Conservation (phyloP, 1,139 yeast species). For the Kodamaea suecica region DNA sequence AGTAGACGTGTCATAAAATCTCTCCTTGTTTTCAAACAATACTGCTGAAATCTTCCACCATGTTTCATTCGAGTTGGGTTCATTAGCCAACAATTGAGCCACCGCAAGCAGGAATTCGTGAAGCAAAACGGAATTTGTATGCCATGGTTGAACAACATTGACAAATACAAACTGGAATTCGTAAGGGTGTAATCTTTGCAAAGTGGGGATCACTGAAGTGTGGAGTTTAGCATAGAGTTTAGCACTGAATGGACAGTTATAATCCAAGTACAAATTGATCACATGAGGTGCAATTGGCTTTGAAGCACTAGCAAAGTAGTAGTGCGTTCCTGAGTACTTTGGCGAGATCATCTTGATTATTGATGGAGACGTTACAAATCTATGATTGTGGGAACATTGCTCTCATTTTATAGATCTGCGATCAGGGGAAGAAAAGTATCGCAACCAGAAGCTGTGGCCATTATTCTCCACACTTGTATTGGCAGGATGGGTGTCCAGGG, state of each 20-base stretch:
- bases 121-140: conserved; percentile 62
- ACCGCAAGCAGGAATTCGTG: conserved; percentile 75
- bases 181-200: conserved; percentile 46
- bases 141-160: conserved; percentile 86
- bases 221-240: conserved; percentile 59
- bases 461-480: too few relatives aligned
- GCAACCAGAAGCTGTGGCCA: too few relatives aligned
- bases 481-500: too few relatives aligned
- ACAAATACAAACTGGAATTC: conserved; percentile 57
- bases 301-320: conserved; percentile 23
- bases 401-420: too few relatives aligned
- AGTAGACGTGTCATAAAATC: conserved; percentile 63
- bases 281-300: conserved; percentile 28
- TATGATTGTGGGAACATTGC: not conserved
- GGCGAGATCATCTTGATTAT: conserved; percentile 37
- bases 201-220: conserved; percentile 50
- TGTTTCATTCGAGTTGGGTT: conserved; percentile 24
- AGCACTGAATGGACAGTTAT: conserved; percentile 73
- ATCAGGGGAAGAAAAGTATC: too few relatives aligned
- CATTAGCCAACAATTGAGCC: conserved; percentile 45
- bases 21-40: conserved; percentile 50
- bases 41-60: conserved; percentile 64
- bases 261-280: conserved; percentile 64
- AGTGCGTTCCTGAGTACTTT: conserved; percentile 39
- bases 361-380: not conserved